Evolutionary conservation across 441 rosid species (phyloP), one percentile per base, ranked within the genome.

Genomic region (Bocquillonia castaneifolia): DNA sequence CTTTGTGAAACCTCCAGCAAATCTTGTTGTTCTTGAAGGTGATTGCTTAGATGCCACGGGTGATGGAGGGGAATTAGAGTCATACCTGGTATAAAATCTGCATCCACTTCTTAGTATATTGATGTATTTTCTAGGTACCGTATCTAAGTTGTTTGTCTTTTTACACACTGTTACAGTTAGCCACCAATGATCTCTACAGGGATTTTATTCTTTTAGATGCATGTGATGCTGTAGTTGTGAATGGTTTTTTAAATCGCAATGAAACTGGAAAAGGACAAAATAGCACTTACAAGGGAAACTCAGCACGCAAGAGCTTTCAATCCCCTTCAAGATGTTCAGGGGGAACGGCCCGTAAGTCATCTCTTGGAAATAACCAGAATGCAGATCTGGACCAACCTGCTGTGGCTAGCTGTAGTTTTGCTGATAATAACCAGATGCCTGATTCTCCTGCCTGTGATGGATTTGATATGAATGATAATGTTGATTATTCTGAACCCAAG

Each of bases 1-100:
- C 72, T 87, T 87, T 72, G 88, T 89, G 66, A 93, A 85, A 80
- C 91, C 97, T 52, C 98, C 98, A 3, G 90, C 94, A 59, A 91
- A 91, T 80, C 83, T 93, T 71, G 88, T 93, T 68, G 98, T 92
- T 59, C 84, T 90, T 64, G 93, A 92, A 83, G 97, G 93, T 51
- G 98, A 90, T 71, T 90, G 92, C 78, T 80, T 88, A 45, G 93
- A 90, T 75, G 68, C 81, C 76, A 55, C 78, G 64, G 91, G 89
- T 64, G 91, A 87, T 65, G 86, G 82, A 48, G 88, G 89, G 51
- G 93, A 88, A 72, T 55, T 90, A 70, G 97, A 88, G 74, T 88
- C 94, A 9, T 92, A 88, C 79, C 92, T 92, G 96, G 98, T 92
- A 88, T 64, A 48, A 31, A 61, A n/a, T 54, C 59, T 63, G 57